phyloP scores from a whole-genome alignment of 75 land plant species.

The Cryptomeria japonica region DNA sequence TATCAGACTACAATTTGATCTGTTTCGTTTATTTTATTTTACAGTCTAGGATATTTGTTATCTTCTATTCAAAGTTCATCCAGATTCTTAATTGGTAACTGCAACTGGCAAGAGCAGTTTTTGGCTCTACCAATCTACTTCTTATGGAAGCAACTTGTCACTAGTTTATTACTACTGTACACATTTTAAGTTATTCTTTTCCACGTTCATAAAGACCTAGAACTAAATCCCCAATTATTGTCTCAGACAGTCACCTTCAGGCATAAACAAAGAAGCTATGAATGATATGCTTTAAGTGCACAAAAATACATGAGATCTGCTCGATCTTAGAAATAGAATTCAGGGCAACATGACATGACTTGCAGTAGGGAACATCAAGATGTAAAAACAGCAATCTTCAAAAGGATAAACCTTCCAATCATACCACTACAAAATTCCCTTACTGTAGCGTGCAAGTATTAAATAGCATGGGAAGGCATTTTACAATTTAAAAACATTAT shows the following conservation, averaged over 20 bases:
- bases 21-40: too few species aligned
- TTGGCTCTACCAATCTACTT: too few species aligned
- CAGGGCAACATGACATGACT: not conserved
- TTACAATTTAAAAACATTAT: too few species aligned
- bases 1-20: too few species aligned
- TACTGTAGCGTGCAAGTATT: not conserved
- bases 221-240: not conserved
- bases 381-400: not conserved
- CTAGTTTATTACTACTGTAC: too few species aligned
- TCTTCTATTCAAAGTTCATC: too few species aligned
- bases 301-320: not conserved
- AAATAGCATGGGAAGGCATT: not conserved
- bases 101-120: too few species aligned
- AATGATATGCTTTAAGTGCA: not conserved
- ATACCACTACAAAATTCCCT: not conserved
- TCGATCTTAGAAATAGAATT: not conserved
- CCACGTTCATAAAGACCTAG: not conserved
- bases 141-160: too few species aligned
- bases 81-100: too few species aligned
- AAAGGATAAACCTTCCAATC: not conserved
- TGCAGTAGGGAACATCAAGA: not conserved
- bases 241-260: not conserved
- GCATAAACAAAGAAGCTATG: slow-evolving; percentile 7
- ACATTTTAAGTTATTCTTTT: not conserved
- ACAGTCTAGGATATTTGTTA: too few species aligned